Conservation (phyloP, 345 rosid species). For the Angophora floribunda region DNA sequence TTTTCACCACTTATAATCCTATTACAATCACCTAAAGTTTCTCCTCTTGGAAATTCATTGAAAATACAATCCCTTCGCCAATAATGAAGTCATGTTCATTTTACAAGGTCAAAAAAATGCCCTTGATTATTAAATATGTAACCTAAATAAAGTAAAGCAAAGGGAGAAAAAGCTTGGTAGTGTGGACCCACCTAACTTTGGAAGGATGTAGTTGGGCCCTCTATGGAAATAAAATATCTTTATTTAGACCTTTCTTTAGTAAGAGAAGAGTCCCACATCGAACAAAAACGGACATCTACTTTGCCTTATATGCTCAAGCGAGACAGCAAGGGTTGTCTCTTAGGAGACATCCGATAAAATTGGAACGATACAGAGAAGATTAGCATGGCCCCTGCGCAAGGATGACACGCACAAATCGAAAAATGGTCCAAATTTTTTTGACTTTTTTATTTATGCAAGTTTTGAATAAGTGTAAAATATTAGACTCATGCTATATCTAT, state of each 20-base stretch:
- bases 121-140: too few relatives aligned
- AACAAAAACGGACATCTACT: fast-evolving
- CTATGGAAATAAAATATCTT: background rate
- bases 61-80: too few relatives aligned
- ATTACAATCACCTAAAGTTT: too few relatives aligned
- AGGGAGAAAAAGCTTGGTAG: background rate
- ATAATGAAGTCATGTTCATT: too few relatives aligned
- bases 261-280: background rate
- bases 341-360: background rate
- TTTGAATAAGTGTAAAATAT: background rate
- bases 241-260: background rate
- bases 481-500: too few relatives aligned
- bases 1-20: too few relatives aligned
- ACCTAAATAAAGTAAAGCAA: too few relatives aligned
- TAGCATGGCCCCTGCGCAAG: background rate
- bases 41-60: too few relatives aligned
- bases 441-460: fast-evolving
- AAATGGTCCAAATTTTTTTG: background rate
- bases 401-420: background rate
- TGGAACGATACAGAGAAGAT: background rate
- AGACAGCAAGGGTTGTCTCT: fast-evolving
- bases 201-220: background rate
- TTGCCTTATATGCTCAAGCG: background rate
- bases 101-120: too few relatives aligned
- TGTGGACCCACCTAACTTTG: background rate